Conservation (phyloP, 495 filamentous ascomycete genomes). For the Tricharina praecox region DNA sequence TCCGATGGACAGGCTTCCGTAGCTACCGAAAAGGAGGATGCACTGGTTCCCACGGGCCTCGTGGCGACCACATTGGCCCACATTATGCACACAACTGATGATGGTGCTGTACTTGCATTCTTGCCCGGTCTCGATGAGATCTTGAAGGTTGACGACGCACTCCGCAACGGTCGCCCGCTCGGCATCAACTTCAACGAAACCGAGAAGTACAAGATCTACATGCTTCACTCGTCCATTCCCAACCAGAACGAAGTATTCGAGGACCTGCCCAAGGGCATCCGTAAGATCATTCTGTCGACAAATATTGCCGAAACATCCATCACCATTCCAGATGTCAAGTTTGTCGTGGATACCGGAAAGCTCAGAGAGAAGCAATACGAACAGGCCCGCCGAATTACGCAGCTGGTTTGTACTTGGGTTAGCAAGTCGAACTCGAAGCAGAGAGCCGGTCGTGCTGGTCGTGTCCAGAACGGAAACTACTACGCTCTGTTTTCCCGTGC, state of each 20-base stretch:
- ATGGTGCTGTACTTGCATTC: constrained; percentile 42
- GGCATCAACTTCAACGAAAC: constrained; percentile 33
- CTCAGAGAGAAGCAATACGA: constrained; percentile 37
- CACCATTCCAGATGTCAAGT: constrained; percentile 42
- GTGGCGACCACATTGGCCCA: constrained; percentile 35
- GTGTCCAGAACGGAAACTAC: constrained; percentile 42
- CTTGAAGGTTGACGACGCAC: constrained; percentile 26
- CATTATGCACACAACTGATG: constrained; percentile 33
- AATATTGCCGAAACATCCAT: constrained; percentile 47
- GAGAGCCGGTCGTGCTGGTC: constrained; percentile 41
- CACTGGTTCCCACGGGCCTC: constrained; percentile 33
- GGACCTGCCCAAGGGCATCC: constrained; percentile 32
- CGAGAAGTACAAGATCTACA: constrained; percentile 32
- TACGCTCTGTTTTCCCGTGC: constrained; percentile 38
- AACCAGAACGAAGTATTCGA: constrained; percentile 35
- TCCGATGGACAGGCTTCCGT: constrained; percentile 21
- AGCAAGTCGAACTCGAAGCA: constrained; percentile 40
- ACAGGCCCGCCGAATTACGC: constrained; percentile 30
- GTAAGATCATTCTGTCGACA: constrained; percentile 42
- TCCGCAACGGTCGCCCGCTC: constrained; percentile 23
- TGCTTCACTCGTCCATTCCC: constrained; percentile 38
- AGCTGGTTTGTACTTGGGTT: constrained; percentile 36
- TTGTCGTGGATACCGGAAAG: constrained; percentile 41
- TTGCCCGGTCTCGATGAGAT: constrained; percentile 42
- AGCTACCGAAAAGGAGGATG: constrained; percentile 31